A percentile compares a stretch with the other conserved stretches of the same genome.
These are phyloP conservation scores for Eurotiales sp. DNA, from an alignment of 2,329 filamentous ascomycete species.

Conservation along the genomic window DNA sequence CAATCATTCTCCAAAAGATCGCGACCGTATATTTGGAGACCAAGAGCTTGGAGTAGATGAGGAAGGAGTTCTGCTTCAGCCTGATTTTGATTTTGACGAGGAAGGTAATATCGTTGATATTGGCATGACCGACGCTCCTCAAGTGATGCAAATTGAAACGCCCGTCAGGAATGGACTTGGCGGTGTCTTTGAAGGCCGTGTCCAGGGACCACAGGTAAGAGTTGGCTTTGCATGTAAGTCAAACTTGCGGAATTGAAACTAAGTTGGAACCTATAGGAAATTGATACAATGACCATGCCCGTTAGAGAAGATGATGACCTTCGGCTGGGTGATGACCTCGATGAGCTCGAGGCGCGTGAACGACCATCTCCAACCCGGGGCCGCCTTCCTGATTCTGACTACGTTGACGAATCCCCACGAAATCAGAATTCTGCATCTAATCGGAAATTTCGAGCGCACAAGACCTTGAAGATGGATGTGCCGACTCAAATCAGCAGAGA, in stretches of 20 bases:
- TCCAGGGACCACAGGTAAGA: constrained; percentile 31
- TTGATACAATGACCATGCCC: neutral
- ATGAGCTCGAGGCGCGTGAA: constrained; percentile 25
- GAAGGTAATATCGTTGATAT: constrained; percentile 58
- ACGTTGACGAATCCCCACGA: constrained; percentile 13
- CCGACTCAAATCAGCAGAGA: constrained; percentile 53
- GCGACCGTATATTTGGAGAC: constrained; percentile 25
- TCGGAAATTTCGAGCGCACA: constrained; percentile 29
- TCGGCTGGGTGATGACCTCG: constrained; percentile 6
- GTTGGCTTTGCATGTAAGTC: constrained; percentile 20
- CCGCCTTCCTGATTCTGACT: constrained; percentile 20
- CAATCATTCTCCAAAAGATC: constrained; percentile 33
- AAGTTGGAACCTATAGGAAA: neutral
- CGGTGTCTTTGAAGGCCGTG: constrained; percentile 18
- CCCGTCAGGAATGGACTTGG: constrained; percentile 39
- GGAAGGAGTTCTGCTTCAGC: constrained; percentile 47
- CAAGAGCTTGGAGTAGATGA: constrained; percentile 35
- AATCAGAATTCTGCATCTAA: neutral
- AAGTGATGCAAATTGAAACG: constrained; percentile 27
- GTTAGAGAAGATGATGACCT: neutral
- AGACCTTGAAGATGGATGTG: constrained; percentile 46
- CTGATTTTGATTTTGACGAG: constrained; percentile 59
- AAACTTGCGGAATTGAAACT: constrained; percentile 4
- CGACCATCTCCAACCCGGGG: constrained; percentile 22
- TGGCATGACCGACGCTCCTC: constrained; percentile 13